Evolutionary conservation across 176 grass and related monocot species (phyloP).

Genomic region (Zea luxurians): DNA sequence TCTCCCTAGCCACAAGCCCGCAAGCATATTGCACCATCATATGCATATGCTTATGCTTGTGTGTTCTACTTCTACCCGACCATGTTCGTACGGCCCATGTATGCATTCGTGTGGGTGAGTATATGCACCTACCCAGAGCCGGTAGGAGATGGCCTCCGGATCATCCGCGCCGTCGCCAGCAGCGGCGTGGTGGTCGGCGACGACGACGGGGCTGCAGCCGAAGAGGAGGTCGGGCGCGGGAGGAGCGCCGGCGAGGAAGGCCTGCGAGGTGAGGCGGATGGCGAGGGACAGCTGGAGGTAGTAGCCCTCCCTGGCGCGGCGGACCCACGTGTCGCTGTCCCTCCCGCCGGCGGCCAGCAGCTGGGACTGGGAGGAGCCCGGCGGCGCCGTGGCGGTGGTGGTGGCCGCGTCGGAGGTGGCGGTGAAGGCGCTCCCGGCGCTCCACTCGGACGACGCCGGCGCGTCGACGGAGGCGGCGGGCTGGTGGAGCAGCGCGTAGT

Average conservation of each 20-base stretch:
- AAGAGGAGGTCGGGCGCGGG: constrained; percentile 41
- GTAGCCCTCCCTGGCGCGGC: constrained; percentile 72
- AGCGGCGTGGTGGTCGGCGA: constrained; percentile 12
- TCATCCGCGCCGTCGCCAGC: constrained; percentile 35
- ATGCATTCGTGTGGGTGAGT: neutral
- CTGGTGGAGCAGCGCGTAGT: constrained; percentile 41
- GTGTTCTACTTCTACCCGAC: neutral
- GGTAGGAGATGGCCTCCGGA: constrained; percentile 74
- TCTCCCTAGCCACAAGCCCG: neutral
- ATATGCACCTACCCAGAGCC: constrained; percentile 64
- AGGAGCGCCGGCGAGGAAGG: constrained; percentile 64
- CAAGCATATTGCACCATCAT: constrained; percentile 11
- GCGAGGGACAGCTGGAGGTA: constrained; percentile 87
- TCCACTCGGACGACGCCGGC: constrained; percentile 36
- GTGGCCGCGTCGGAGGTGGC: constrained; percentile 18
- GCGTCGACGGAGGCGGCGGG: neutral
- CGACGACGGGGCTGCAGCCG: constrained; percentile 31
- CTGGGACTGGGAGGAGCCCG: constrained; percentile 8
- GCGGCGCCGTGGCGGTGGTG: constrained; percentile 38
- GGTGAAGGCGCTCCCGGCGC: constrained; percentile 48
- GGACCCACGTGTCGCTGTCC: constrained; percentile 59
- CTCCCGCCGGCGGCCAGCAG: neutral
- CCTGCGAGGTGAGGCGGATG: constrained; percentile 74
- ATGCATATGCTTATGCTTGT: neutral
- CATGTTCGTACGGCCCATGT: neutral